Evolutionary conservation across 306 rosid species (phyloP), one percentile per base, ranked within the genome.

Genomic region (Fagus crenata): DNA sequence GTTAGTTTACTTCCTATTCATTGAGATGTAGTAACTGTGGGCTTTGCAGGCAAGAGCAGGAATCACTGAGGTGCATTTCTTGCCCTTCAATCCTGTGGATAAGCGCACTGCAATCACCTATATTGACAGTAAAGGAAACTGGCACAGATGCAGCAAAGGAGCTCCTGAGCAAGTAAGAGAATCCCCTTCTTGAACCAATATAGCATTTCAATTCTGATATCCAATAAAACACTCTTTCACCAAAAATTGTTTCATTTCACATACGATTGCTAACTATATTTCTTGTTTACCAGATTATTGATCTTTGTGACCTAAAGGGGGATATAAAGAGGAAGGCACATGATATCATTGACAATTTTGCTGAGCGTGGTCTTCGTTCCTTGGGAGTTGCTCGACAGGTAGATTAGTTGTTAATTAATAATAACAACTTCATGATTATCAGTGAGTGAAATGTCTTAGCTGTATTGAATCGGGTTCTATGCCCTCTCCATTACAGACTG

Each of bases 131-230:
- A 6, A 88, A 2, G 91, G 91, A 7, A 41, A 87, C 67, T 91
- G 98, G 96, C 87, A 89, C 76, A 76, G 98, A 76, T 79, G 90
- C 77, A 91, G 97, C 92, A 93, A 93, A 81, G 98, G 98, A 80
- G 98, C 98, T 53, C 98, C 98, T 63, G 98, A 93, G 75, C 97
- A 93, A 86, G 98, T 93, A 79, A 78, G 80, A 41, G 8, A 75
- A 41, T 14, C 8, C 37, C 37, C n/a, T 22, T 59, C 67, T 32
- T 59, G 54, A 12, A 42, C 65, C 37, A 35, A 4, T 64, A 51
- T 4, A 69, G 0, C 64, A 70, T 42, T 78, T 67, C 7, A 65
- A 22, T 49, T n/a, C 35, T 7, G 39, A 49, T 17, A 58, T 11
- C 14, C 51, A n/a, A 0, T 32, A 3, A 42, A 64, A 13, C 46